Evolutionary conservation across 371 early-diverging fungal species (phyloP).

Genomic region (Blakeslea trispora): DNA sequence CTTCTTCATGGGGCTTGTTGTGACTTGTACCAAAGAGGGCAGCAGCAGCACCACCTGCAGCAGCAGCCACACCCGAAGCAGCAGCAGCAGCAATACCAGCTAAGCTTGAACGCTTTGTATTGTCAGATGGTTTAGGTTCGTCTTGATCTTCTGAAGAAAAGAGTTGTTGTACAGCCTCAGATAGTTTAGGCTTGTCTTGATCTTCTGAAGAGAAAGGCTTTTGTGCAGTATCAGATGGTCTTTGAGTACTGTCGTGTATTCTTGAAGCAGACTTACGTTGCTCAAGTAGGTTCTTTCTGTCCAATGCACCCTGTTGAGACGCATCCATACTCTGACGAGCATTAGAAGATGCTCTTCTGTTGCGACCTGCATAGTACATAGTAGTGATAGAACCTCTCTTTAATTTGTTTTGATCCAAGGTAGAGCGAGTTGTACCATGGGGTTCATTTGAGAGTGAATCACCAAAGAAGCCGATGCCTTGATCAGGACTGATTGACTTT

Average conservation of each 20-base stretch:
- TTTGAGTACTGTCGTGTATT: too few relatives aligned
- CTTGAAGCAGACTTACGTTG: too few relatives aligned
- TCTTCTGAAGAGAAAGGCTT: neutral
- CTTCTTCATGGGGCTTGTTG: neutral
- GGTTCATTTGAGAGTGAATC: conserved; percentile 16
- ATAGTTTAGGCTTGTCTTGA: neutral
- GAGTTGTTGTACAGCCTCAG: too few relatives aligned
- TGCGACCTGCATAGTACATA: conserved; percentile 2
- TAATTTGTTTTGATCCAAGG: conserved; percentile 14
- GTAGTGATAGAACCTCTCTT: conserved; percentile 11
- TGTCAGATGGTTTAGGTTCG: neutral
- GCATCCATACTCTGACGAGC: neutral
- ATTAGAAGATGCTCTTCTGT: neutral
- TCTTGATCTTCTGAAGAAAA: neutral
- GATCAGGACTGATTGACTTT: conserved; percentile 4
- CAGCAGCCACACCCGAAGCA: conserved; percentile 10
- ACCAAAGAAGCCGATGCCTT: conserved; percentile 22
- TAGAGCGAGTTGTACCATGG: conserved; percentile 11
- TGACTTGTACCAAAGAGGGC: conserved; percentile 12
- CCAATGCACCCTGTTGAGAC: neutral
- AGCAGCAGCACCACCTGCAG: conserved; percentile 12
- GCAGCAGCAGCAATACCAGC: conserved; percentile 11
- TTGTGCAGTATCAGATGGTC: too few relatives aligned
- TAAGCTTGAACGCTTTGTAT: neutral
- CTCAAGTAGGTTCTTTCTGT: too few relatives aligned